Evolutionary conservation across 306 rosid genomes (phyloP).

Genomic region (Mimosa bimucronata): DNA sequence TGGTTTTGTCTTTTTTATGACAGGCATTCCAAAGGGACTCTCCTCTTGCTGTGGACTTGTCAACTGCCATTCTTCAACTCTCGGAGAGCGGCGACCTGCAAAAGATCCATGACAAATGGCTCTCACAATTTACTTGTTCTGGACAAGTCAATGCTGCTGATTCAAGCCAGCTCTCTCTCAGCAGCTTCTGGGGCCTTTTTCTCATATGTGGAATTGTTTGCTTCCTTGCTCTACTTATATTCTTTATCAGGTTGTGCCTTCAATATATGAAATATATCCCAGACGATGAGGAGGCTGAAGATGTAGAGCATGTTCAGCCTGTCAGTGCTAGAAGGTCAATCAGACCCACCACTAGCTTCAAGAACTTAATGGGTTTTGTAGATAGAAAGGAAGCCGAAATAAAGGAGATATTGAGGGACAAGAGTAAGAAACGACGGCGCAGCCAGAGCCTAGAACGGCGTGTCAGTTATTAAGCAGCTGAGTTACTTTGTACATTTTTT

Average conservation of each 20-base stretch:
- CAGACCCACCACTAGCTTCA: slow-evolving; percentile 53
- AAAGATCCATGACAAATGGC: slow-evolving; percentile 84
- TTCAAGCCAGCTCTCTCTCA: slow-evolving; percentile 56
- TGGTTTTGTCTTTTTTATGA: slow-evolving; percentile 24
- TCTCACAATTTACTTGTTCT: slow-evolving; percentile 45
- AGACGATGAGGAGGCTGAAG: slow-evolving; percentile 29
- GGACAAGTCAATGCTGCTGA: slow-evolving; percentile 40
- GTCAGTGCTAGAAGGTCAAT: slow-evolving; percentile 36
- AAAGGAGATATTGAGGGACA: slow-evolving; percentile 59
- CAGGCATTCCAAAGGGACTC: slow-evolving; percentile 95
- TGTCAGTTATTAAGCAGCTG: slow-evolving; percentile 35
- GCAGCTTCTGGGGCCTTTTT: slow-evolving; percentile 90
- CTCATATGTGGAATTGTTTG: slow-evolving; percentile 66
- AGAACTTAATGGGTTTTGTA: slow-evolving; percentile 53
- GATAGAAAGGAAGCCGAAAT: slow-evolving; percentile 68
- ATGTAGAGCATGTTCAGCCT: slow-evolving; percentile 45
- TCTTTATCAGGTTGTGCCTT: slow-evolving; percentile 50
- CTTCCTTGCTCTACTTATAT: slow-evolving; percentile 53
- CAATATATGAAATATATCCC: slow-evolving; percentile 63
- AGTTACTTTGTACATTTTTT: slow-evolving; percentile 18
- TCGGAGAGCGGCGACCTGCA: slow-evolving; percentile 83
- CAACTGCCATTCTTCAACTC: slow-evolving; percentile 91
- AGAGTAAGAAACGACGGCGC: slow-evolving; percentile 34
- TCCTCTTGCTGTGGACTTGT: slow-evolving; percentile 84
- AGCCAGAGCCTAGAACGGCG: slow-evolving; percentile 33